phyloP scores from a whole-genome alignment of 2,329 filamentous ascomycete genomes.

The Pestalotiopsis sp. region DNA sequence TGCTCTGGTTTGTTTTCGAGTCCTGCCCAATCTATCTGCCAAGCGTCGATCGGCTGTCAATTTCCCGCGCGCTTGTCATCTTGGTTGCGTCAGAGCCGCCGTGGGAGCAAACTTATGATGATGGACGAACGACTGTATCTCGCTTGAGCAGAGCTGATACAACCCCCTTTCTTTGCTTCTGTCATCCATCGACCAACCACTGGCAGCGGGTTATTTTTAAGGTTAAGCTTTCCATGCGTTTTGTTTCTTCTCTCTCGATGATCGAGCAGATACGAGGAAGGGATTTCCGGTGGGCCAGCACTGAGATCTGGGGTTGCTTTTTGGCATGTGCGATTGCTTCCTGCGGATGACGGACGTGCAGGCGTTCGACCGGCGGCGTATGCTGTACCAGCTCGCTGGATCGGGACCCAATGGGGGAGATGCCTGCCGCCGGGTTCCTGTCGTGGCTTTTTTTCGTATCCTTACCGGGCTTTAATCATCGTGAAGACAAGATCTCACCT shows the following conservation, averaged over 20 bases:
- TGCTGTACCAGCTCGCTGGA: background rate
- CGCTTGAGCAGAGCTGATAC: background rate
- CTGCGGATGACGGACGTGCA: background rate
- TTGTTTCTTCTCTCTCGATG: background rate
- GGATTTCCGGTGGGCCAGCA: background rate
- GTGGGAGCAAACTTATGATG: too few relatives aligned
- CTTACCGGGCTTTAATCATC: background rate
- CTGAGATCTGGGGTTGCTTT: background rate
- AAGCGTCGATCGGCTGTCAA: background rate
- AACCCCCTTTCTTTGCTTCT: background rate
- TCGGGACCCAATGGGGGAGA: background rate
- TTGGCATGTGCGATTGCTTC: background rate
- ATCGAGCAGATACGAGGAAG: background rate
- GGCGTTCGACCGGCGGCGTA: background rate
- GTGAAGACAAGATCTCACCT: background rate
- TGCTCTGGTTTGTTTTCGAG: background rate
- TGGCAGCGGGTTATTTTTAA: background rate
- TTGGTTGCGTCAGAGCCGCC: background rate
- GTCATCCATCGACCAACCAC: background rate
- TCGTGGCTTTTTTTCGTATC: background rate
- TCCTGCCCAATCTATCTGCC: background rate
- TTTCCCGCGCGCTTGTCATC: background rate
- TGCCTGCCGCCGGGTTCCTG: background rate
- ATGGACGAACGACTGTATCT: background rate
- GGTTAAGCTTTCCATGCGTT: background rate